A percentile compares a stretch with the other conserved stretches of the same genome.
Conservation (phyloP, 768 basidiomycete genomes). For the Russula abietina region DNA sequence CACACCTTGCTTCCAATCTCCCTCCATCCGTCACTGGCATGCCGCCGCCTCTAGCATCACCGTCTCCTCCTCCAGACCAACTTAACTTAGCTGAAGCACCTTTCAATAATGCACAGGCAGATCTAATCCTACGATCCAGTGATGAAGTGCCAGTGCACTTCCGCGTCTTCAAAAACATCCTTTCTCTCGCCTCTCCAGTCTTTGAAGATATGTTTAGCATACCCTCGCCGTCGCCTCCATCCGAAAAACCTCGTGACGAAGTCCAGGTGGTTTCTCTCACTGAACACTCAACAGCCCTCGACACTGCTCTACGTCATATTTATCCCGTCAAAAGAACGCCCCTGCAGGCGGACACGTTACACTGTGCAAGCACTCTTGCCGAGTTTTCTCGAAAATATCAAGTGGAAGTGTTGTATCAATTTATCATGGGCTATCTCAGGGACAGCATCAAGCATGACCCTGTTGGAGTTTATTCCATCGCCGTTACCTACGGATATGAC, state of each 20-base stretch:
- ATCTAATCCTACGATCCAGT: constrained; percentile 5
- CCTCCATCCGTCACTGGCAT: background rate
- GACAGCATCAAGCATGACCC: constrained; percentile 12
- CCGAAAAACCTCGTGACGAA: background rate
- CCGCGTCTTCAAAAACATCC: constrained; percentile 13
- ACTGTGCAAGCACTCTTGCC: constrained; percentile 1
- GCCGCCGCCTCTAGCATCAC: background rate
- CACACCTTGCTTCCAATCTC: background rate
- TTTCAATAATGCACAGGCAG: constrained; percentile 10
- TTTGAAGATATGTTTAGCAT: constrained; percentile 19
- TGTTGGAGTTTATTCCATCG: constrained; percentile 17
- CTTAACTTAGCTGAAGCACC: background rate
- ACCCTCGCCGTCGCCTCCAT: background rate
- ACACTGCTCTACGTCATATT: constrained; percentile 14
- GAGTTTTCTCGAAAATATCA: constrained; percentile 20
- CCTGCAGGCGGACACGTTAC: background rate
- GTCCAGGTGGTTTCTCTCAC: background rate
- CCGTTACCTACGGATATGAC: background rate
- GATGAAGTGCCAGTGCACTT: constrained; percentile 16
- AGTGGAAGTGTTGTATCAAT: background rate
- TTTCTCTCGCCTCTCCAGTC: constrained; percentile 8
- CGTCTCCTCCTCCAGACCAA: background rate
- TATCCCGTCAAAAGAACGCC: constrained; percentile 7
- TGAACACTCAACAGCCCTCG: constrained; percentile 10
- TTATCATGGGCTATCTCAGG: background rate